Evolutionary conservation across 202 grass and related monocot genomes (phyloP), one percentile per base, ranked within the genome.

Genomic region (Carex sylvatica): DNA sequence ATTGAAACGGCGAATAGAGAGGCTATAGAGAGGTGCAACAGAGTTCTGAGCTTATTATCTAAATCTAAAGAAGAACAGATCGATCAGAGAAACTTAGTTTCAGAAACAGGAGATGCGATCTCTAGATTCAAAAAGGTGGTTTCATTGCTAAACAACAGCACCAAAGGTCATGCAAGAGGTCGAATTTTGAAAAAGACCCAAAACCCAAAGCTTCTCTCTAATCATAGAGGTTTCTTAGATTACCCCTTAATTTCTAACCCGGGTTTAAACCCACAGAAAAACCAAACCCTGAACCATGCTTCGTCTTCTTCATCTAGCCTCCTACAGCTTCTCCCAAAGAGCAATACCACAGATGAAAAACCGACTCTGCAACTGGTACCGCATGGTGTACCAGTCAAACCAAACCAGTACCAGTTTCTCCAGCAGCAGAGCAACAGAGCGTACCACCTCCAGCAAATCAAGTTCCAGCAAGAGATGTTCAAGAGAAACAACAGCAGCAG

Each of bases 381-480:
- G 42, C 60, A 85, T 5, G 46, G 38, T 51, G 19, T 69, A 40
- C 91, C 88, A 26, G 87, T 83, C 2, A 81, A 75, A 0, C 80
- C 80, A 2, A 87, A 87, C 44, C 63, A 89, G 31, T 88, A 84
- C 33, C 93, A 89, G 23, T 88, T 90, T 36, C 89, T 86, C 47
- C 92, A 91, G 23, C 91, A 93, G 60, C 87, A 87, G 24, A 83
- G 82, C 46, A 77, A 70, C 15, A 75, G 76, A 47, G 61, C 58
- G 42, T 80, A 74, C 60, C 87, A 93, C 76, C 90, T 88, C 18
- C 85, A 82, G 74, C 84, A 82, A 58, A 74, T 81, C 55, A 95
- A 93, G 83, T 67, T 99, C 64, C 93, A 99, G 81, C 88, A 93
- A 16, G 91, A 96, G 77, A 88, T 99, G 70, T 96, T 91, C 75